Evolutionary conservation across 1,284 basidiomycete genomes (phyloP).

Genomic region (Agroathelia rolfsii): DNA sequence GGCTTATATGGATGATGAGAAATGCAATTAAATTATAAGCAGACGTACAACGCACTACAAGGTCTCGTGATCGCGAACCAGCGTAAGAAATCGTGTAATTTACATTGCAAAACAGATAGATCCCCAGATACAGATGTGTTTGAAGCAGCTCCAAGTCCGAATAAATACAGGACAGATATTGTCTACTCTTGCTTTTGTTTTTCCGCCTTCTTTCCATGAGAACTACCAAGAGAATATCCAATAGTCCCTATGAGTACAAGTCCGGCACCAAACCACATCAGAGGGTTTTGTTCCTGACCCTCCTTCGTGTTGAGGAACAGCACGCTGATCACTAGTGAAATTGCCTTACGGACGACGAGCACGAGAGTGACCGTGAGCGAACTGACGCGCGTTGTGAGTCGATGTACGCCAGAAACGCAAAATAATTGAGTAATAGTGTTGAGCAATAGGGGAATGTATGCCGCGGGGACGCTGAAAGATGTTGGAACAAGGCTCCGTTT

Average conservation of each 20-base stretch:
- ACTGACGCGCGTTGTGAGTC: conserved; percentile 71
- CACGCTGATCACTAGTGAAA: conserved; percentile 73
- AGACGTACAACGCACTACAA: too few relatives aligned
- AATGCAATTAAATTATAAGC: too few relatives aligned
- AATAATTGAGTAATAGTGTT: conserved; percentile 84
- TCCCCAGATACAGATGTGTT: too few relatives aligned
- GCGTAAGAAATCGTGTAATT: too few relatives aligned
- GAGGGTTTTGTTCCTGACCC: conserved; percentile 18
- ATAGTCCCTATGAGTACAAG: conserved; percentile 69
- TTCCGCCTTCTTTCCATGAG: too few relatives aligned
- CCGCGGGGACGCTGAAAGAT: conserved; percentile 41
- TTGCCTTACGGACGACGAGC: conserved; percentile 83
- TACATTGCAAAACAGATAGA: too few relatives aligned
- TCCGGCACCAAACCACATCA: conserved; percentile 59
- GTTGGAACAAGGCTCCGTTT: conserved; percentile 12
- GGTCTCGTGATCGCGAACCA: too few relatives aligned
- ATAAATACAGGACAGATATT: too few relatives aligned
- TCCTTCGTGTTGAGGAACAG: conserved; percentile 28
- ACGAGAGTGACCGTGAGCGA: conserved; percentile 82
- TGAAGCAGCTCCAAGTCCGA: too few relatives aligned
- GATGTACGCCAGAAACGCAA: conserved; percentile 86
- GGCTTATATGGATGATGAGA: too few relatives aligned
- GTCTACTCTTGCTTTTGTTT: too few relatives aligned
- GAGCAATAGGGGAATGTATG: conserved; percentile 56
- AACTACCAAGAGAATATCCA: conserved; percentile 48